Percentiles rank a stretch among this genome's conserved stretches.
These are phyloP conservation scores for Colletotrichum plurivorum DNA, from an alignment of 2,329 filamentous ascomycete species.

Conservation along the genomic window DNA sequence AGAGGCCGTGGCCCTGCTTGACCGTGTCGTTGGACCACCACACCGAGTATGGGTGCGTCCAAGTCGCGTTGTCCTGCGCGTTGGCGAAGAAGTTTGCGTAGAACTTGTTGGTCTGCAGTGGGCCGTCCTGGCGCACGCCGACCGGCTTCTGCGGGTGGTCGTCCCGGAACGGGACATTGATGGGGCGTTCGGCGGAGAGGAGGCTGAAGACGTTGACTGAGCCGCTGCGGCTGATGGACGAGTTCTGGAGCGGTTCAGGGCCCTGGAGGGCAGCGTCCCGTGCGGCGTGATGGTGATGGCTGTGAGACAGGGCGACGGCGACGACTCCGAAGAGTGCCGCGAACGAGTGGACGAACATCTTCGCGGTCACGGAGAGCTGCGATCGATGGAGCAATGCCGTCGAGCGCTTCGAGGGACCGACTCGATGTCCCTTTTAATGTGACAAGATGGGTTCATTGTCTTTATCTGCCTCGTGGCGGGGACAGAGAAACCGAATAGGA, in stretches of 20 bases:
- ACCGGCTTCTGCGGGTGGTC: conserved; percentile 35
- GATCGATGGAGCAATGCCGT: neutral
- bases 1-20: conserved; percentile 70
- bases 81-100: conserved; percentile 81
- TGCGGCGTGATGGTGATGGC: neutral
- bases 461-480: no score
- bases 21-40: conserved; percentile 68
- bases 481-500: neutral
- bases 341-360: neutral
- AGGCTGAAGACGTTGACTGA: conserved; percentile 16
- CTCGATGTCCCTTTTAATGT: neutral
- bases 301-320: neutral
- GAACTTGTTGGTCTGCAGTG: conserved; percentile 78
- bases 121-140: conserved; percentile 44
- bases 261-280: neutral
- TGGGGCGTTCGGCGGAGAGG: conserved; percentile 20
- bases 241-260: neutral
- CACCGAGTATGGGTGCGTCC: conserved; percentile 77
- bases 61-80: conserved; percentile 73
- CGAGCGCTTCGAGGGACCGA: neutral
- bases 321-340: neutral
- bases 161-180: conserved; percentile 15
- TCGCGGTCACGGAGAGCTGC: neutral
- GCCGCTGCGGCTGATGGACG: neutral
- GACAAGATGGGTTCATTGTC: neutral